phyloP scores from a whole-genome alignment of 1,284 basidiomycete species.

The Rhizoctonia solani region DNA sequence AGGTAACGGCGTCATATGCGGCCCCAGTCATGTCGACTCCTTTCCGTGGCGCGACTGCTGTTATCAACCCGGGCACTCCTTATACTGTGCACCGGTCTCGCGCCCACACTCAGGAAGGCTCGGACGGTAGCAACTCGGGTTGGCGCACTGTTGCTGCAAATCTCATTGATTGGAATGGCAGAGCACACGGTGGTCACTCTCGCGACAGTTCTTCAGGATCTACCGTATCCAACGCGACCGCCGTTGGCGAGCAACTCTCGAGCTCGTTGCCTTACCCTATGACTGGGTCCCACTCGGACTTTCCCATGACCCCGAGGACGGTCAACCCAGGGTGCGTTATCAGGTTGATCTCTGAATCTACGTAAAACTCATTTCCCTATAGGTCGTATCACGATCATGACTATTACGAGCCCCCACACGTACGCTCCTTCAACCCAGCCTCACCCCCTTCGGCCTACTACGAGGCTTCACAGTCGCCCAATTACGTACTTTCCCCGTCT shows the following conservation, averaged over 20 bases:
- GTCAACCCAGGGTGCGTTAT: constrained; percentile 3
- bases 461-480: constrained; percentile 18
- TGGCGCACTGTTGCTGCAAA: constrained; percentile 30
- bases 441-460: constrained; percentile 21
- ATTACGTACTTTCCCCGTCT: constrained; percentile 25
- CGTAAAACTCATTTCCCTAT: not conserved
- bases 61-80: constrained; percentile 5
- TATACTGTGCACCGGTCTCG: constrained; percentile 12
- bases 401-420: constrained; percentile 10
- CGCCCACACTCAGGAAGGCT: constrained; percentile 25
- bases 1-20: constrained; percentile 6
- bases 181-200: constrained; percentile 24
- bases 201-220: constrained; percentile 31
- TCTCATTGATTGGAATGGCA: constrained; percentile 26
- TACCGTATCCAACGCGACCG: constrained; percentile 11
- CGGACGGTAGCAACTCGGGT: constrained; percentile 29
- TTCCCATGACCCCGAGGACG: constrained; percentile 24
- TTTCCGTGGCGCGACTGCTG: constrained; percentile 23
- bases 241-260: constrained; percentile 10
- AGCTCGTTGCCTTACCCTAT: constrained; percentile 8
- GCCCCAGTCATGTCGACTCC: not conserved
- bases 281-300: constrained; percentile 2
- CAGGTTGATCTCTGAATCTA: not conserved
- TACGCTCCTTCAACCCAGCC: constrained; percentile 12
- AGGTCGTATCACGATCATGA: constrained; percentile 25